Evolutionary conservation across 805 yeast genomes (phyloP).

Genomic region (Tetrapisispora iriomotensis): DNA sequence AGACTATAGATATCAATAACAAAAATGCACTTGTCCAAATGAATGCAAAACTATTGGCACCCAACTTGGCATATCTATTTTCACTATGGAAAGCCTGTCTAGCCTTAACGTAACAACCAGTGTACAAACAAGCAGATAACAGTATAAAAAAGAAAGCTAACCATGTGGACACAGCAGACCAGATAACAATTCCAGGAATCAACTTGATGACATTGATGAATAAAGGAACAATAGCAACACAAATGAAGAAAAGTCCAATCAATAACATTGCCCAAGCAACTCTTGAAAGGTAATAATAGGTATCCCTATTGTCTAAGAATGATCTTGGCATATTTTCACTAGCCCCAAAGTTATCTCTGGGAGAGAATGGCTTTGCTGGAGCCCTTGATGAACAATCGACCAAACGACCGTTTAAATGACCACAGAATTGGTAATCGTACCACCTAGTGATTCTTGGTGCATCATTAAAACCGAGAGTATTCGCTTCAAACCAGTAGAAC

Average conservation of each 20-base stretch:
- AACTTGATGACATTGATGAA: conserved; percentile 16
- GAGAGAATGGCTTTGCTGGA: conserved; percentile 84
- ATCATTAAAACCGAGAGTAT: conserved; percentile 44
- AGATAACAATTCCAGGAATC: conserved; percentile 12
- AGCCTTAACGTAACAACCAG: conserved; percentile 49
- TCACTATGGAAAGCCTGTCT: conserved; percentile 37
- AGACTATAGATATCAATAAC: conserved; percentile 12
- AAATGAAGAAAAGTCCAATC: conserved; percentile 46
- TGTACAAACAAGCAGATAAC: conserved; percentile 39
- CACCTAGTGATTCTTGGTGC: conserved; percentile 49
- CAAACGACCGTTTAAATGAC: conserved; percentile 36
- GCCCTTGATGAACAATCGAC: conserved; percentile 40
- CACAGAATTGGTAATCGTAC: conserved; percentile 68
- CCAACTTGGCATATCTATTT: conserved; percentile 36
- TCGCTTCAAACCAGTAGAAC: conserved; percentile 76
- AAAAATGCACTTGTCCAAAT: conserved; percentile 40
- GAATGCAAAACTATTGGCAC: conserved; percentile 46
- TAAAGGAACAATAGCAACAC: conserved; percentile 37
- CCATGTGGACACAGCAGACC: conserved; percentile 19
- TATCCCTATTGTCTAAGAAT: conserved; percentile 39
- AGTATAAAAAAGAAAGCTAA: conserved; percentile 37
- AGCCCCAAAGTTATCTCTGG: conserved; percentile 60
- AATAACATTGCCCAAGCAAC: conserved; percentile 57
- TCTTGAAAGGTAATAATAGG: conserved; percentile 58
- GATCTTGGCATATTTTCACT: conserved; percentile 42